Evolutionary conservation across 2,329 filamentous ascomycete genomes (phyloP).

Genomic region (Stagonosporopsis vannaccii): DNA sequence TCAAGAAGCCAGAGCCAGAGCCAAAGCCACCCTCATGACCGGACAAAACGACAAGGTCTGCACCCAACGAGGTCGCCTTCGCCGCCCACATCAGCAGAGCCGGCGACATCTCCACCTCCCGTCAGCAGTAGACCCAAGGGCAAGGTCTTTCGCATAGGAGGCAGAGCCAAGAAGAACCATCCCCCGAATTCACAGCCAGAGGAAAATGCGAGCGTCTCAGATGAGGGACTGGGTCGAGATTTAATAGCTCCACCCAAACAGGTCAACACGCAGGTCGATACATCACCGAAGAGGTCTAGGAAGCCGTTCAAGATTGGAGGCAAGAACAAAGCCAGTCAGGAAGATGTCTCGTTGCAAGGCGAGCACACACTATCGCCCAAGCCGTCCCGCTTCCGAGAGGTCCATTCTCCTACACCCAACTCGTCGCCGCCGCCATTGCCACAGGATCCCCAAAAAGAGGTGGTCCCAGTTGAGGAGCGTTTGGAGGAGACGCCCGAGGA

Average conservation of each 20-base stretch:
- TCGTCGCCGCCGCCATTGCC: conserved; percentile 20
- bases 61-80: conserved; percentile 12
- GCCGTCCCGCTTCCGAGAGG: conserved; percentile 6
- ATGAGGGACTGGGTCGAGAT: background rate
- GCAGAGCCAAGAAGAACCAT: conserved; percentile 24
- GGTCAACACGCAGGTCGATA: conserved; percentile 1
- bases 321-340: conserved; percentile 25
- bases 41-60: background rate
- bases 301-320: conserved; percentile 45
- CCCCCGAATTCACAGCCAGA: conserved; percentile 1
- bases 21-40: background rate
- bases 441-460: conserved; percentile 10
- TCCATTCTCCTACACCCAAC: conserved; percentile 18
- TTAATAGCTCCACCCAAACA: conserved; percentile 13
- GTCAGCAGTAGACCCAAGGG: conserved; percentile 25
- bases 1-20: conserved; percentile 26
- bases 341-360: conserved; percentile 13
- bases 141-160: conserved; percentile 41
- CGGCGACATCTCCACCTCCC: conserved; percentile 5
- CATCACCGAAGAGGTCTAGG: conserved; percentile 24
- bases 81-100: conserved; percentile 7
- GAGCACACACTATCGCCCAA: conserved; percentile 8
- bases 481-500: conserved; percentile 56
- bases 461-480: conserved; percentile 22
- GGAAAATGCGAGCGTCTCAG: background rate